Evolutionary conservation across 768 basidiomycete species (phyloP), one percentile per base, ranked within the genome.

Genomic region (Mycena kentingensis): DNA sequence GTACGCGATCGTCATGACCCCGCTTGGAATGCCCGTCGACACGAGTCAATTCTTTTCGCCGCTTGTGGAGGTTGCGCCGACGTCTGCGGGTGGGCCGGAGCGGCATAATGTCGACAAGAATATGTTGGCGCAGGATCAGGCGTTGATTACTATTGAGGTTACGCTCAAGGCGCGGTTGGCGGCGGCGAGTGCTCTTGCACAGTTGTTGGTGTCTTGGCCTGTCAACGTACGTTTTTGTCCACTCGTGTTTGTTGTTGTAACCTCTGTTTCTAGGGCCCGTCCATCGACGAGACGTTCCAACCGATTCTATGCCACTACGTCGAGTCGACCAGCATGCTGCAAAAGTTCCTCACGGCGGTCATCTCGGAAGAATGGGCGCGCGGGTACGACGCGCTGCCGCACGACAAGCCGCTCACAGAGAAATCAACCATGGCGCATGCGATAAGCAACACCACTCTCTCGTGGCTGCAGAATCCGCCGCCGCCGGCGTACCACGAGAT

Each of bases 31-130:
- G 13, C 77, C 88, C 3, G 77, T 98, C 58, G 86, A 95, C 55
- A 63, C 81, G 0, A 69, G 82, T 0, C 72, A 77, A 15, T 93
- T 98, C 64, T 85, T 87, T 67, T 77, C 78, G 39, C 82, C 87
- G 3, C 73, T 77, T 3, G 67, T 80, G n/a, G 51, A 55, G 42
- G 39, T 43, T 5, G 65, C 76, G 1, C 69, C 72, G 15, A 75
- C 80, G 49, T 79, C 78, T 10, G 68, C 70, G 5, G 73, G 76
- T 21, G 68, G 72, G 2, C 72, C 77, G 0, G 88, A 92, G 66
- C 80, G 85, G 39, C 92, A 98, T 66, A 94, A 97, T 61, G 92
- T 98, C 27, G 97, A 99, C 74, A 98, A 93, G 76, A 89, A 88
- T 52, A 93, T 98, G 86, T 76, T 98, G 21, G 77, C 81, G 4